Evolutionary conservation across 1,284 basidiomycete genomes (phyloP).

Genomic region (Cerrena zonata): DNA sequence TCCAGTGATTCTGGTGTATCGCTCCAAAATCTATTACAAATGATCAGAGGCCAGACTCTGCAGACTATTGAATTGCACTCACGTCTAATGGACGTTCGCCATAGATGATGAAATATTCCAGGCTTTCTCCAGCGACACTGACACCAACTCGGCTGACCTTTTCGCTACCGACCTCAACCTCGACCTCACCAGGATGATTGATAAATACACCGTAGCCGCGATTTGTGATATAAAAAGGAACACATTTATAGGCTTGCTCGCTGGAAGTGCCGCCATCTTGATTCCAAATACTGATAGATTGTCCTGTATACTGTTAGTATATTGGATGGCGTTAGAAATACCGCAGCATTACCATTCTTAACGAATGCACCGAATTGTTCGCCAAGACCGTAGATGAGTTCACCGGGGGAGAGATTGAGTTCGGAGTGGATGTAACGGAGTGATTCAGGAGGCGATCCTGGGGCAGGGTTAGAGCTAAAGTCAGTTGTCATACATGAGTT

Average conservation of each 20-base stretch:
- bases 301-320: constrained; percentile 33
- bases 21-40: constrained; percentile 48
- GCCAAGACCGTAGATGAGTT: constrained; percentile 68
- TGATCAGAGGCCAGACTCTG: background rate
- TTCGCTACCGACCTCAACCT: constrained; percentile 69
- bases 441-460: constrained; percentile 37
- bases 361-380: constrained; percentile 70
- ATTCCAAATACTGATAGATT: constrained; percentile 65
- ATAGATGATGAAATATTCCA: constrained; percentile 70
- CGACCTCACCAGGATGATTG: constrained; percentile 72
- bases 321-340: constrained; percentile 1
- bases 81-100: constrained; percentile 60
- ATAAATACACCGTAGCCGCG: constrained; percentile 71
- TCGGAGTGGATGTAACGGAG: constrained; percentile 63
- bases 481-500: constrained; percentile 56
- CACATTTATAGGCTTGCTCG: constrained; percentile 71
- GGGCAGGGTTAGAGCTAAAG: constrained; percentile 51
- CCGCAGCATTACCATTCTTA: constrained; percentile 52
- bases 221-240: constrained; percentile 69
- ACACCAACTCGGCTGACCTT: constrained; percentile 68
- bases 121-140: constrained; percentile 55
- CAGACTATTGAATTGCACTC: constrained; percentile 12
- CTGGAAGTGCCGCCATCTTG: constrained; percentile 66
- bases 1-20: constrained; percentile 60
- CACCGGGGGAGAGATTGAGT: constrained; percentile 63